Evolutionary conservation across 2,329 filamentous ascomycete genomes (phyloP).

Genomic region (Teratosphaeria nubilosa): DNA sequence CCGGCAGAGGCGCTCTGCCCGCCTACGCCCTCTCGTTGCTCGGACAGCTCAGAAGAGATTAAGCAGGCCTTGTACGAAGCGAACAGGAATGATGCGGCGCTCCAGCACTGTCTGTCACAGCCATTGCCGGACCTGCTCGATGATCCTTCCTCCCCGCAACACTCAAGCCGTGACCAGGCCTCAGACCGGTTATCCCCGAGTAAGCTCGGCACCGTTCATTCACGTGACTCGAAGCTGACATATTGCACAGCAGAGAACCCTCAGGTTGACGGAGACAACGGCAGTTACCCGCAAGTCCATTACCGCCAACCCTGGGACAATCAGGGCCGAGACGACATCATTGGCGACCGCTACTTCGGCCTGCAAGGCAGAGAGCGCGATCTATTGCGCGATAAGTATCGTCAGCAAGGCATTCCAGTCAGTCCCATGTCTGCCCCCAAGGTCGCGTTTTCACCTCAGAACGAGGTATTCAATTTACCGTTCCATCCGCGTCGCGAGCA

Average conservation of each 20-base stretch:
- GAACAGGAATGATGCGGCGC: neutral
- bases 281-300: neutral
- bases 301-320: neutral
- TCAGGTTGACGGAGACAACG: slow-evolving; percentile 3
- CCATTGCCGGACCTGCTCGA: neutral
- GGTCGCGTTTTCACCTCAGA: neutral
- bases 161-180: neutral
- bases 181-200: neutral
- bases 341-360: slow-evolving; percentile 5
- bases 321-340: slow-evolving; percentile 2
- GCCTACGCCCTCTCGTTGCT: neutral
- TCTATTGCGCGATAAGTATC: neutral
- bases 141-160: neutral
- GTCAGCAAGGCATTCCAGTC: slow-evolving; percentile 2
- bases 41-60: neutral
- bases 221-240: neutral
- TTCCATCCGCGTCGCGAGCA: neutral
- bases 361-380: neutral
- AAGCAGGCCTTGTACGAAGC: neutral
- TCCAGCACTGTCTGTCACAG: neutral
- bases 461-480: neutral
- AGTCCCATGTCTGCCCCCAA: neutral
- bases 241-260: neutral
- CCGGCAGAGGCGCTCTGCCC: neutral
- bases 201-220: neutral